Evolutionary conservation across 345 rosid genomes (phyloP), one percentile per base, ranked within the genome.

Genomic region (Gossypium raimondii): DNA sequence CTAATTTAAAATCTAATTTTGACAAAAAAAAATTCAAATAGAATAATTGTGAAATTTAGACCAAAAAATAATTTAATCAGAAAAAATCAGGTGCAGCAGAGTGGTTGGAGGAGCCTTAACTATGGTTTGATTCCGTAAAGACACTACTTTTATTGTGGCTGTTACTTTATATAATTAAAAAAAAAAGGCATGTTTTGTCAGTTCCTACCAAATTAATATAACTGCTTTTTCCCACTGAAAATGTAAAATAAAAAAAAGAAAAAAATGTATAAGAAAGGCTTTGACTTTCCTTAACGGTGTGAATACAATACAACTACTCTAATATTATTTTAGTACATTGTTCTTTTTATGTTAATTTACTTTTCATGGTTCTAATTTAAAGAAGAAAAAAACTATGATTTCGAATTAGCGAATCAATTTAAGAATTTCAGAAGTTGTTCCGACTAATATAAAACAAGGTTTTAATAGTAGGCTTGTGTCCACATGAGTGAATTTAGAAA

Each of bases 141-240:
- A 16, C 38, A 24, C 17, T 12, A 11, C 38, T 59, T 18, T 59
- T 59, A 24, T 24, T 6, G 38, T 25, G 64, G 38, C 64, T 12
- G 64, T 59, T 59, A 25, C 64, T 59, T 56, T 20, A 45, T 56
- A 65, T 47, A 50, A 72, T 45, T 64, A 65, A 56, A 64, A 45
- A 22, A 20, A 67, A 78, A 78, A 78, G 72, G 53, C 20, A 2
- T 45, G 24, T 20, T 73, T 73, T 73, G 77, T 57, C 77, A 64
- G 22, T 44, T 75, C 70, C 8, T 75, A 52, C 52, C 72, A 38
- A 55, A 2, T 6, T 48, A 13, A 25, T 64, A 64, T 9, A 5
- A 34, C 41, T 34, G 41, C 0, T 34, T 34, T 1, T 1, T 0
- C 7, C 7, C 7, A 0, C 38, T 4, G 7, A 34, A 34, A 34